Conservation (phyloP, 495 filamentous ascomycete species). For the Hypoxylon rickii region DNA sequence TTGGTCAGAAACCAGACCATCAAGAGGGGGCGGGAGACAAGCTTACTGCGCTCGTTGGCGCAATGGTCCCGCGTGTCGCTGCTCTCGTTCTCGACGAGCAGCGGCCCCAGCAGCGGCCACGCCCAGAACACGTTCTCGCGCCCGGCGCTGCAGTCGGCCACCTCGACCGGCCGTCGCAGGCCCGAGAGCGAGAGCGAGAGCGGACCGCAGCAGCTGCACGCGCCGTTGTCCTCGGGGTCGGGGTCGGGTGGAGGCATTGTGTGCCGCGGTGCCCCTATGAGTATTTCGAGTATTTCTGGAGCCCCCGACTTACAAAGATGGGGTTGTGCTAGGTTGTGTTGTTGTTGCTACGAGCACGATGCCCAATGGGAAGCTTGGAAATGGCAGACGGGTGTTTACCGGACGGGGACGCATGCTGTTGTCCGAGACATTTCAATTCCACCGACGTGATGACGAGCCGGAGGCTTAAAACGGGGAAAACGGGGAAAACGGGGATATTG, state of each 20-base stretch:
- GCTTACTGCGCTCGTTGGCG: conserved; percentile 74
- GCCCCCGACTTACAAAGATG: too few species aligned
- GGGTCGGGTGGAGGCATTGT: conserved; percentile 20
- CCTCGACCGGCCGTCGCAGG: conserved; percentile 27
- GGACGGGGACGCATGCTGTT: too few species aligned
- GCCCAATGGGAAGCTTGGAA: too few species aligned
- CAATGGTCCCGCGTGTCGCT: conserved; percentile 88
- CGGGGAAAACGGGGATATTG: too few species aligned
- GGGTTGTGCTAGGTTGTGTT: too few species aligned
- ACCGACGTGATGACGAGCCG: neutral
- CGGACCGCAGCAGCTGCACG: conserved; percentile 16
- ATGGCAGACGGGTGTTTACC: too few species aligned
- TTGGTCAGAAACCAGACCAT: neutral
- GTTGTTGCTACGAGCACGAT: too few species aligned
- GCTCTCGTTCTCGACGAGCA: conserved; percentile 86
- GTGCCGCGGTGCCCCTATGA: too few species aligned
- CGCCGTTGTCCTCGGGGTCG: conserved; percentile 24
- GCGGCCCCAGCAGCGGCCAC: conserved; percentile 71
- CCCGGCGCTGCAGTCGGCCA: conserved; percentile 40
- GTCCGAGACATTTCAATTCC: neutral
- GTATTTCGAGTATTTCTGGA: too few species aligned
- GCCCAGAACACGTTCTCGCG: conserved; percentile 58
- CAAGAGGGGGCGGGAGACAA: neutral
- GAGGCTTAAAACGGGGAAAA: conserved; percentile 19
- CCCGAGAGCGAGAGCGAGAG: conserved; percentile 17